These are phyloP conservation scores for Skeletonema menzelii DNA, from an alignment of 108 stramenopile species.

Conservation along the genomic window DNA sequence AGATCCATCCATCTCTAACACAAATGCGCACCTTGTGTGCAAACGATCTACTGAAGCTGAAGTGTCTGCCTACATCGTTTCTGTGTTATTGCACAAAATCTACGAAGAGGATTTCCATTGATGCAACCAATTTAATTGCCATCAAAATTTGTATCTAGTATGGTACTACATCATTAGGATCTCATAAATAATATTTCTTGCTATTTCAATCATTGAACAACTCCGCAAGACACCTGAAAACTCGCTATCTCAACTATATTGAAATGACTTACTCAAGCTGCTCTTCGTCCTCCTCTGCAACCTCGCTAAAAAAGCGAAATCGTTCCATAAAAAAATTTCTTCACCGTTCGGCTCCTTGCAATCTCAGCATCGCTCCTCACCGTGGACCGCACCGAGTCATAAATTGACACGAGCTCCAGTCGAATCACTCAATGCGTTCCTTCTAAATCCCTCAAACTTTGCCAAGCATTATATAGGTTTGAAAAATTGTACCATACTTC, in stretches of 20 bases:
- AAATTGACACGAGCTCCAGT: slow-evolving; percentile 5
- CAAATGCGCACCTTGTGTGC: no score
- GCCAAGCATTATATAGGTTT: no score
- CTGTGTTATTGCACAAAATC: no score
- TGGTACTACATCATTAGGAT: no score
- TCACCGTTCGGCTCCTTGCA: not conserved
- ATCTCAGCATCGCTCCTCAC: not conserved
- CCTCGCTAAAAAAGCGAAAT: not conserved
- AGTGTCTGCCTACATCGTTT: no score
- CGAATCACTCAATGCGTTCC: slow-evolving; percentile 10
- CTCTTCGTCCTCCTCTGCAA: not conserved
- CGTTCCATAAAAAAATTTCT: not conserved
- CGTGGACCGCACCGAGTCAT: slow-evolving; percentile 1
- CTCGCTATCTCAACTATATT: not conserved
- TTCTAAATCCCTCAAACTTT: slow-evolving; percentile 10
- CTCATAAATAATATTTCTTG: no score
- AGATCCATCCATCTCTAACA: no score
- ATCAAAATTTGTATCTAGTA: no score
- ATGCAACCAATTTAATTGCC: no score
- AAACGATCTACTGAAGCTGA: no score
- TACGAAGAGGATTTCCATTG: no score
- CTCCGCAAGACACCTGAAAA: slow-evolving; percentile 8
- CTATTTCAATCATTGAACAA: slow-evolving; percentile 15
- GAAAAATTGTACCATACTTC: no score
- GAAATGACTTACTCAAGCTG: not conserved